Evolutionary conservation across 2,329 filamentous ascomycete genomes (phyloP).

Genomic region (Trichoderma koningiopsis): DNA sequence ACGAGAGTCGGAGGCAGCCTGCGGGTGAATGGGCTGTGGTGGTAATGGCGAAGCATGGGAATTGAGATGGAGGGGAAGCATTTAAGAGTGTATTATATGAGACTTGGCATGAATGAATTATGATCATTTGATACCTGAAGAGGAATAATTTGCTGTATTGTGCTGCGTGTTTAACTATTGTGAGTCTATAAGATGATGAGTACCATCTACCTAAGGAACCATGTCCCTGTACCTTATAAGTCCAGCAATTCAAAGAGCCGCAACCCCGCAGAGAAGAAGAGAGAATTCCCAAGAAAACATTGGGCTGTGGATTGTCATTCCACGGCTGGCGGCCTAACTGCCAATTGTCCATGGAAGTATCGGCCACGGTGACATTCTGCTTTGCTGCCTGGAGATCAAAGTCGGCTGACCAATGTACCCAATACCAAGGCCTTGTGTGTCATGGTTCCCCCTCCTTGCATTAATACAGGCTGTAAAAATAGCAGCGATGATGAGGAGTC

Average conservation of each 20-base stretch:
- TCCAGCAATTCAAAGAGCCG: background rate
- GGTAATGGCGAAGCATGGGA: constrained; percentile 13
- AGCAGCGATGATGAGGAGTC: no score
- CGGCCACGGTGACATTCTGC: constrained; percentile 8
- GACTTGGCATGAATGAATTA: constrained; percentile 25
- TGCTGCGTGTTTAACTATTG: background rate
- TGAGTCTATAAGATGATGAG: background rate
- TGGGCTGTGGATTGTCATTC: background rate
- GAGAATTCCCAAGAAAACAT: background rate
- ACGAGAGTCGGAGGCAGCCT: constrained; percentile 15
- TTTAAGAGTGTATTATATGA: constrained; percentile 23
- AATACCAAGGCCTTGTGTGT: background rate
- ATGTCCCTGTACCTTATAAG: background rate
- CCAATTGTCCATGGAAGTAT: background rate
- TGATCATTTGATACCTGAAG: constrained; percentile 24
- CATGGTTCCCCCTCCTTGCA: background rate
- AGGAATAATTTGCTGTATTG: background rate
- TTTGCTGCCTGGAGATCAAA: constrained; percentile 10
- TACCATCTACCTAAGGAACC: background rate
- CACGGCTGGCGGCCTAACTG: background rate
- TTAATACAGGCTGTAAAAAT: background rate
- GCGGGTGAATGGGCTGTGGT: background rate
- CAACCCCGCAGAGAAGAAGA: background rate
- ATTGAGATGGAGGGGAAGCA: background rate
- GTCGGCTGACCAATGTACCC: constrained; percentile 9